Conservation (phyloP, 2,329 filamentous ascomycete species). For the Pseudopyricularia cyperi region DNA sequence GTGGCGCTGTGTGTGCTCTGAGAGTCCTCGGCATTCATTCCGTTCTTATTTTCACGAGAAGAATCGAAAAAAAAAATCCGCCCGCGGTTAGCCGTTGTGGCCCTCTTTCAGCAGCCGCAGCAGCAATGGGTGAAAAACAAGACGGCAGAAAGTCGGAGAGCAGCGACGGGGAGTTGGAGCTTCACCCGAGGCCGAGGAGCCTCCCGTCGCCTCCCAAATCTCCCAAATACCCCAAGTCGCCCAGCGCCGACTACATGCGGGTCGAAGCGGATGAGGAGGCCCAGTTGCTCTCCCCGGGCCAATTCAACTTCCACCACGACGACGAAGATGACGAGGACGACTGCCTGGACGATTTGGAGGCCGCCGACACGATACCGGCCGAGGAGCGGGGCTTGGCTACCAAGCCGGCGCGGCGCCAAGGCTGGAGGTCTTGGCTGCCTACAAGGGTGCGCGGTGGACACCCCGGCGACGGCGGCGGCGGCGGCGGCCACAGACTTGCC, state of each 20-base stretch:
- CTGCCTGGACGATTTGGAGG: neutral
- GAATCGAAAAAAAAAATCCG: too few relatives aligned
- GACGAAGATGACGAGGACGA: slow-evolving; percentile 4
- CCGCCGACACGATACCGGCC: neutral
- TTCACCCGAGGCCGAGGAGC: neutral
- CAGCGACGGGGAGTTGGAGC: neutral
- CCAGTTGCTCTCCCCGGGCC: slow-evolving; percentile 7
- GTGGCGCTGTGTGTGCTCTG: too few relatives aligned
- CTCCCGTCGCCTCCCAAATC: neutral
- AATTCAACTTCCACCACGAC: slow-evolving; percentile 4
- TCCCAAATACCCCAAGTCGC: neutral
- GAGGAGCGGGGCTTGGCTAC: neutral
- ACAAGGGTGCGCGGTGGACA: neutral
- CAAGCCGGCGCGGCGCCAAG: neutral
- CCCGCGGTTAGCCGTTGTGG: too few relatives aligned
- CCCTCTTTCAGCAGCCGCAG: neutral
- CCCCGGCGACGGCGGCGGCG: neutral
- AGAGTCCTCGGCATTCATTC: too few relatives aligned
- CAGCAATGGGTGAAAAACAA: neutral
- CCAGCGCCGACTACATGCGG: slow-evolving; percentile 2
- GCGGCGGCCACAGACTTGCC: neutral
- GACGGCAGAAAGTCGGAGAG: neutral
- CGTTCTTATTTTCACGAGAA: too few relatives aligned
- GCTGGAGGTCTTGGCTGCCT: neutral
- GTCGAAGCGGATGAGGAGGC: slow-evolving; percentile 8